Evolutionary conservation across 371 early-diverging fungal genomes (phyloP), one percentile per base, ranked within the genome.

Genomic region (Homolaphlyctis polyrhiza): DNA sequence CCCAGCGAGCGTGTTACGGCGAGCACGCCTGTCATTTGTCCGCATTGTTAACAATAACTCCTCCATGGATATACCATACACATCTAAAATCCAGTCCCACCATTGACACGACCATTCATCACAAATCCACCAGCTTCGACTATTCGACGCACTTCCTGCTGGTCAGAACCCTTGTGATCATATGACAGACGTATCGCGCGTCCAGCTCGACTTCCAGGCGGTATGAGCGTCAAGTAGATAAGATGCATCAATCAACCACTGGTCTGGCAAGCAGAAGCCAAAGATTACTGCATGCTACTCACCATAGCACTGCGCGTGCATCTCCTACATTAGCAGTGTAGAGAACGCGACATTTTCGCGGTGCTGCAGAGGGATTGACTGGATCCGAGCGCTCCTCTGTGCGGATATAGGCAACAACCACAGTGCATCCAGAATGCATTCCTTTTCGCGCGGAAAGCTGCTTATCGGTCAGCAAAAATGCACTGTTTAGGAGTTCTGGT

Each of bases 71-170:
- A n/a, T n/a, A n/a, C n/a, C n/a, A n/a, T n/a, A n/a, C n/a, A n/a
- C n/a, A n/a, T n/a, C n/a, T n/a, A n/a, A n/a, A n/a, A n/a, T n/a
- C n/a, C n/a, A n/a, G 35, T 57, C 65, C 35, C 69, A 88, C 97
- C 98, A 73, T 97, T 98, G n/a, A 98, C 98, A 6, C 98, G 88
- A 64, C 92, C 90, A 70, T 97, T 96, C 84, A 97, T 89, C 62
- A 98, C 87, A 75, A 94, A 96, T 21, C 98, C 98, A 36, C 97
- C 97, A 18, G 91, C 82, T 49, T 93, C 93, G 39, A 87, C 78
- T 51, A 98, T 92, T 61, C 98, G 86, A 61, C 90, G 86, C 33
- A 88, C 87, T 73, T 98, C 98, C 57, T 82, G 82, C 23, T 81
- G 72, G 72, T 98, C 97, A 21, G 90, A 88, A 29, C 97, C 98